Base-by-base conservation (phyloP, 805 yeast species). In the Kurtzmaniella cleridarum region DNA sequence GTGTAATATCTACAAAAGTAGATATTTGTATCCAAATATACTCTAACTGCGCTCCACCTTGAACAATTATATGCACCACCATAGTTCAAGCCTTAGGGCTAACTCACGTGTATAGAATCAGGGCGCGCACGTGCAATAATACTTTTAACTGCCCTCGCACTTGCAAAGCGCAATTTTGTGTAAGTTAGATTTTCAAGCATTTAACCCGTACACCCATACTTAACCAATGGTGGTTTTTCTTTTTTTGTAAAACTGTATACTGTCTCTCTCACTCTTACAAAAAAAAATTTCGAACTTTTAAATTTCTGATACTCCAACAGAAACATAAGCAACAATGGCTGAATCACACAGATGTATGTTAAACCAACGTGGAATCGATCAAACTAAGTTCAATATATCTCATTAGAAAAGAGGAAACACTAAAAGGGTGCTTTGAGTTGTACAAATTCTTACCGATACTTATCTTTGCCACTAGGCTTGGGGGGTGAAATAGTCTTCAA, bases 281-380 rank as follows among this genome's bases (percentile, higher is more conserved):
- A 29, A 36, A 20, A 23, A 34, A 27, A 15, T 36, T 36, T 30
- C 31, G 24, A 29, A 34, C 15, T 30, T 29, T 36, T 29, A 36
- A n/a, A 6, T 14, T 30, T 30, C 16, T 30, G 23, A 30, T 30
- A 16, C 33, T 16, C 28, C 18, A 29, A 29, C 28, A 36, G 39
- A 36, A 28, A 36, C 32, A 43, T 28, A 36, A 45, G 44, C 37
- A 56, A 78, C 71, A 75, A 87, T 87, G 95, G 89, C 95, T 78
- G 95, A 86, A 80, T 83, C 95, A 70, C 95, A 87, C 78, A 87
- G 96, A 88, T 84, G 95, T 86, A 87, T 74, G 95, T 85, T 56
- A 47, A 35, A 27, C 30, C 11, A 27, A 6, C 28, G 35, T 27
- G 31, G 16, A 37, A 32, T 32, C 31, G 12, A 38, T 4, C 5